phyloP scores from a whole-genome alignment of 176 grass and related monocot species.

The Triticum urartu region DNA sequence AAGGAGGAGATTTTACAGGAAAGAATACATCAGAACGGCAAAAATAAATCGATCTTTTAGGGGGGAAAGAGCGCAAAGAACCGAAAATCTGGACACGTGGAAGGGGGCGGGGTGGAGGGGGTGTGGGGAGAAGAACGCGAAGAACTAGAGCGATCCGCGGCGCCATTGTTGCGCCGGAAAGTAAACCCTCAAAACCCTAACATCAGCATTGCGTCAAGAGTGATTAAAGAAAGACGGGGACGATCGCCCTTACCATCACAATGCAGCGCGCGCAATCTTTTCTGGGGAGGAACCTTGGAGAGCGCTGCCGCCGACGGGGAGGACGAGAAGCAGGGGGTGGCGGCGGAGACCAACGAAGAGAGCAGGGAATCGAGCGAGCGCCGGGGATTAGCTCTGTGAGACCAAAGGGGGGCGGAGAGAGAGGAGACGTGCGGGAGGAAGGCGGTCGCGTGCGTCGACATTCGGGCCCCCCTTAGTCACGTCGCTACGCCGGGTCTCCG shows the following conservation, averaged over 20 bases:
- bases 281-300: background rate
- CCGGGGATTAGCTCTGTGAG: background rate
- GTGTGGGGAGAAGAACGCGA: background rate
- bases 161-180: background rate
- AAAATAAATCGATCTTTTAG: background rate
- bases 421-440: background rate
- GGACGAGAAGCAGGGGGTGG: background rate
- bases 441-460: background rate
- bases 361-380: background rate
- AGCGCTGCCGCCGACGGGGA: background rate
- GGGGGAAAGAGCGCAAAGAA: background rate
- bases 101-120: no score
- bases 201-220: background rate
- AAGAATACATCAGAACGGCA: background rate
- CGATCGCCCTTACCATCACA: conserved; percentile 21
- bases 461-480: background rate
- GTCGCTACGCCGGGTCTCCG: background rate
- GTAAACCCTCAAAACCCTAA: background rate
- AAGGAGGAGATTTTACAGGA: background rate
- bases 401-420: background rate
- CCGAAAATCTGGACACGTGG: background rate
- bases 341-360: background rate
- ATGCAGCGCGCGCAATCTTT: background rate
- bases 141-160: background rate
- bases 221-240: background rate